Evolutionary conservation across 2,329 filamentous ascomycete genomes (phyloP).

Genomic region (Neoscytalidium dimidiatum): DNA sequence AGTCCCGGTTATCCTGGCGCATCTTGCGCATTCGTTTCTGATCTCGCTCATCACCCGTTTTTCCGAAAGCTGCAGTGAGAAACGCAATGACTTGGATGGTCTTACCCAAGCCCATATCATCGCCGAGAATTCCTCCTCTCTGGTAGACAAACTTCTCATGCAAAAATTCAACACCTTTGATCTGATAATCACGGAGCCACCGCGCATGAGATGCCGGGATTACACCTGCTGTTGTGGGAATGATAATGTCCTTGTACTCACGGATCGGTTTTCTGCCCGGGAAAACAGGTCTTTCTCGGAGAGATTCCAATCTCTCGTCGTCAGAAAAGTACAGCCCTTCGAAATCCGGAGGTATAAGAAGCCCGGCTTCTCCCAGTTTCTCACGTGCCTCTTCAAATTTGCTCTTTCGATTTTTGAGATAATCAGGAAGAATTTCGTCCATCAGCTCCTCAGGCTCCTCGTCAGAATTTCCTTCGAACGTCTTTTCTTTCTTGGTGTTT

Average conservation of each 20-base stretch:
- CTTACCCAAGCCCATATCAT: constrained; percentile 98
- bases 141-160: constrained; percentile 91
- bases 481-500: constrained; percentile 17
- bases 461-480: constrained; percentile 28
- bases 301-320: constrained; percentile 60
- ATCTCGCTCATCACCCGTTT: constrained; percentile 87
- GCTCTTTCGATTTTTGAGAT: constrained; percentile 68
- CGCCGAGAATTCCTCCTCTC: constrained; percentile 84
- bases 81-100: constrained; percentile 96
- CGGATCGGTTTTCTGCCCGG: constrained; percentile 62
- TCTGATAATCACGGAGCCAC: constrained; percentile 88
- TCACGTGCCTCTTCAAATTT: constrained; percentile 66
- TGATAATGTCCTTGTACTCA: constrained; percentile 71
- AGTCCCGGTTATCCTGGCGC: constrained; percentile 60
- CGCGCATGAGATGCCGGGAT: constrained; percentile 90
- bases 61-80: constrained; percentile 87
- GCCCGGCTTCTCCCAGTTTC: constrained; percentile 64
- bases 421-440: constrained; percentile 68
- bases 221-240: constrained; percentile 74
- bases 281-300: constrained; percentile 73
- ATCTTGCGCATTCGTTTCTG: constrained; percentile 85
- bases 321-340: constrained; percentile 76
- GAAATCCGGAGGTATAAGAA: constrained; percentile 77
- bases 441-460: constrained; percentile 52
- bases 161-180: constrained; percentile 81